Conservation (phyloP, 2,329 filamentous ascomycete species). For the Boeremia lycopersici region DNA sequence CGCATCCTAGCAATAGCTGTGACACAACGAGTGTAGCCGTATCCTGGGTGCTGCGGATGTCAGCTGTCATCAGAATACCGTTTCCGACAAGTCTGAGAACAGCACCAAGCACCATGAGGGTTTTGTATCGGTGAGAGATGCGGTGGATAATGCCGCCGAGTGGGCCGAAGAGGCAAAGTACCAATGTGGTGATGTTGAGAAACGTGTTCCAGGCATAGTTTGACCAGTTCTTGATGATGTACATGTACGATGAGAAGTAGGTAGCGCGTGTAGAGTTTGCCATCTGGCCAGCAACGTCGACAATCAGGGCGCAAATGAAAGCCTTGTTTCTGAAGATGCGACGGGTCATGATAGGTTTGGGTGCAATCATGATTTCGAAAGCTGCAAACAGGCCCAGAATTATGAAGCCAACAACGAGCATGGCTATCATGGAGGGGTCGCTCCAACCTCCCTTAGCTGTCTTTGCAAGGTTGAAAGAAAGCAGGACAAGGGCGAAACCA, state of each 20-base stretch:
- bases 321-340: not conserved
- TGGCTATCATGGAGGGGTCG: not conserved
- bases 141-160: not conserved
- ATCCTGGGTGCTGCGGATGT: not conserved
- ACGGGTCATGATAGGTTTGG: not conserved
- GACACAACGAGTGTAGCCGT: not conserved
- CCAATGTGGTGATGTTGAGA: not conserved
- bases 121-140: not conserved
- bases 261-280: constrained; percentile 1
- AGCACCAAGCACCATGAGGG: not conserved
- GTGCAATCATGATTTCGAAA: not conserved
- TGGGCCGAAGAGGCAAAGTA: not conserved
- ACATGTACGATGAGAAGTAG: not conserved
- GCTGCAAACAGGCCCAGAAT: not conserved
- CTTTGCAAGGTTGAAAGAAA: not conserved
- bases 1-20: not conserved
- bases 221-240: constrained; percentile 1
- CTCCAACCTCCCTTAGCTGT: not conserved
- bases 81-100: not conserved
- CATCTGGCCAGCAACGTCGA: not conserved
- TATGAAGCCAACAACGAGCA: not conserved
- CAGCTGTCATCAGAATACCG: not conserved
- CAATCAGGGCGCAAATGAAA: not conserved
- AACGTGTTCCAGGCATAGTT: constrained; percentile 1
- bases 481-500: not conserved